Evolutionary conservation across 257 asterid species (phyloP).

Genomic region (Hygrophila difformis): DNA sequence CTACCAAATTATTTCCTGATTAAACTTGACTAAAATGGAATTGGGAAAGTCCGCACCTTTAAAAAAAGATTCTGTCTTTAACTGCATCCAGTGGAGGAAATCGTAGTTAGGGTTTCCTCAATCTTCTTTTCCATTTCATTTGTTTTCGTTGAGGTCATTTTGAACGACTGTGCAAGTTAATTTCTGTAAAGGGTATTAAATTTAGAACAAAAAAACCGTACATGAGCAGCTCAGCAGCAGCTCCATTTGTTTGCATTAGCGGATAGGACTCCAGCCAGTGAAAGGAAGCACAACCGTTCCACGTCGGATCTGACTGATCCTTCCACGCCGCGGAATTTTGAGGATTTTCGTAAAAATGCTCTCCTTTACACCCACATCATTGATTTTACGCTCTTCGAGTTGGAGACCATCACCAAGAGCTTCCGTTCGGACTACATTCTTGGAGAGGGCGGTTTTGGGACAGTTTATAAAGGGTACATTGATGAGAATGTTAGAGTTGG

Average conservation of each 20-base stretch:
- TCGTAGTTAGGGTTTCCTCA: constrained; percentile 17
- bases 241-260: constrained; percentile 43
- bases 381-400: constrained; percentile 87
- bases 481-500: constrained; percentile 97
- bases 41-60: no score
- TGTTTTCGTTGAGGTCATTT: constrained; percentile 11
- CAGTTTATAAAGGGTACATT: constrained; percentile 95
- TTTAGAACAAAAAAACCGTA: constrained; percentile 12
- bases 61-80: no score
- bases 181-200: constrained; percentile 10
- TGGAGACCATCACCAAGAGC: constrained; percentile 93
- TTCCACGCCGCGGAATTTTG: constrained; percentile 70
- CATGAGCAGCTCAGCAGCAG: constrained; percentile 68
- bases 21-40: no score
- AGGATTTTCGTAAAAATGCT: constrained; percentile 67
- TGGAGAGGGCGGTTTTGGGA: constrained; percentile 98
- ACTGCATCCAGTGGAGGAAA: no score
- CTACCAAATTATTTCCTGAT: no score
- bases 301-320: constrained; percentile 88
- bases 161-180: neutral
- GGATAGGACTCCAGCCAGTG: constrained; percentile 37
- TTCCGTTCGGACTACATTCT: constrained; percentile 98
- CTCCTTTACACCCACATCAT: constrained; percentile 78
- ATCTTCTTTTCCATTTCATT: neutral
- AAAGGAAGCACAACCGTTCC: constrained; percentile 67